These are phyloP conservation scores for Boletus reticuloceps DNA, from an alignment of 768 basidiomycete genomes.

Conservation along the genomic window DNA sequence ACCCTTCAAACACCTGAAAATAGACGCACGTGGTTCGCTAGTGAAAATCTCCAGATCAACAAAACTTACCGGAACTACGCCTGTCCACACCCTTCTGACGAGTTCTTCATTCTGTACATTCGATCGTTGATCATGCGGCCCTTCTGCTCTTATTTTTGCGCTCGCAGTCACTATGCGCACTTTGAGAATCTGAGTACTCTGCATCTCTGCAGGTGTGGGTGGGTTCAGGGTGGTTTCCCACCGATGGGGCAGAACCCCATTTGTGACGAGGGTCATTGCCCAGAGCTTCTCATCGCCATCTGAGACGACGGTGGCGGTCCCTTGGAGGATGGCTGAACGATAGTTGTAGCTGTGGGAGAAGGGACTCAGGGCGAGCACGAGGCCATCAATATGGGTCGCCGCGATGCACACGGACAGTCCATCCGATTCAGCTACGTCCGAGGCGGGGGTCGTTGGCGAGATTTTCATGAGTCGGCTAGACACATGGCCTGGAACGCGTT, in stretches of 20 bases:
- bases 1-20: conserved; percentile 23
- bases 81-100: conserved; percentile 21
- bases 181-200: conserved; percentile 24
- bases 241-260: conserved; percentile 20
- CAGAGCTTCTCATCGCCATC: conserved; percentile 23
- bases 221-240: conserved; percentile 24
- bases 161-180: conserved; percentile 20
- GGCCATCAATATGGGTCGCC: conserved; percentile 24
- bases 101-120: conserved; percentile 17
- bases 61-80: conserved; percentile 21
- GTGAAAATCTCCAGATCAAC: neutral
- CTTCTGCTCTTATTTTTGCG: conserved; percentile 23
- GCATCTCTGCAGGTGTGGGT: conserved; percentile 21
- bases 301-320: conserved; percentile 11
- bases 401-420: conserved; percentile 22
- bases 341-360: conserved; percentile 29
- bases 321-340: conserved; percentile 24
- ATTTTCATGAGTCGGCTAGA: conserved; percentile 30
- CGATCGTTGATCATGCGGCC: conserved; percentile 19
- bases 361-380: conserved; percentile 22
- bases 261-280: conserved; percentile 22
- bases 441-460: neutral
- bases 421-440: neutral
- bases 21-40: neutral
- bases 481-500: conserved; percentile 9